A percentile compares a stretch with the other conserved stretches of the same genome.
Evolutionary conservation across 73 alveolate genomes (phyloP).

Genomic region (Loxodes magnus): DNA sequence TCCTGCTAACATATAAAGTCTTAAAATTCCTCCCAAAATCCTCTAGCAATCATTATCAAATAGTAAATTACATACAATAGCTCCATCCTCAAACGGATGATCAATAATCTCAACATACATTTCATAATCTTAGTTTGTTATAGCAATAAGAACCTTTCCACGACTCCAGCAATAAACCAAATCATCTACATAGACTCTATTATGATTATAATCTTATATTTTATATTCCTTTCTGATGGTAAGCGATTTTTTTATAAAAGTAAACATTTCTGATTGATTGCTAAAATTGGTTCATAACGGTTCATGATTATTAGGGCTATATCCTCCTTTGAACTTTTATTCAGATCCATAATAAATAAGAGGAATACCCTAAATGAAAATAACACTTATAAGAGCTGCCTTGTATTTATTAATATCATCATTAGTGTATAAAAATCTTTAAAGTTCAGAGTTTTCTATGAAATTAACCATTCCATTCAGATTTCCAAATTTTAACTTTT

Average conservation of each 20-base stretch:
- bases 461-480: constrained; percentile 34
- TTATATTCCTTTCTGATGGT: no score
- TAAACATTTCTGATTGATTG: background rate
- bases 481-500: constrained; percentile 11
- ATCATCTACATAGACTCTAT: no score
- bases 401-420: constrained; percentile 17
- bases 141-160: no score
- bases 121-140: no score
- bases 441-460: constrained; percentile 85
- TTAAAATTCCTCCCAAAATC: no score
- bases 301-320: constrained; percentile 87
- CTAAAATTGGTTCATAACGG: constrained; percentile 39
- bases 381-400: constrained; percentile 67
- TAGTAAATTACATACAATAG: no score
- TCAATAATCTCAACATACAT: no score
- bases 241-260: background rate
- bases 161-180: no score
- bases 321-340: constrained; percentile 83
- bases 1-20: no score
- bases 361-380: constrained; percentile 86
- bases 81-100: no score
- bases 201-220: no score
- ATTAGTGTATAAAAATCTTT: constrained; percentile 65
- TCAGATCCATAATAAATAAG: constrained; percentile 91
- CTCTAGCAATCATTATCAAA: no score